These are phyloP conservation scores for Juncus effusus DNA, from an alignment of 176 grass and related monocot species.

Conservation along the genomic window DNA sequence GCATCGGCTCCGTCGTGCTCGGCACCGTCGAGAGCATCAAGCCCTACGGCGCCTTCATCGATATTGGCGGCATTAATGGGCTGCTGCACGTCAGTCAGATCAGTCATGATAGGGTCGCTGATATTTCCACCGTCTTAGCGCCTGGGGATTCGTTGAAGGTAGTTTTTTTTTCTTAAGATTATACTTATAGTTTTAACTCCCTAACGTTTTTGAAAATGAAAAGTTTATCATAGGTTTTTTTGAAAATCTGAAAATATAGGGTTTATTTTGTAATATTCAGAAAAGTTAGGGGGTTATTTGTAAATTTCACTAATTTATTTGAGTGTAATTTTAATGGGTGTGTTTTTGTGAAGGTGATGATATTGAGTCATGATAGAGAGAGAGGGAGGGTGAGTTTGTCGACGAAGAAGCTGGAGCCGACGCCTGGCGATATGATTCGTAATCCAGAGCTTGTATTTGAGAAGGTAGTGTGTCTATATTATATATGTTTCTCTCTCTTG, in stretches of 20 bases:
- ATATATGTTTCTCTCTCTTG: neutral
- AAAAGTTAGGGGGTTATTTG: no score
- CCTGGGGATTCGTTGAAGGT: conserved; percentile 95
- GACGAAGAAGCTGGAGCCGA: conserved; percentile 93
- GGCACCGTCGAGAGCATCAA: conserved; percentile 93
- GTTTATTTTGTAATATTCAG: no score
- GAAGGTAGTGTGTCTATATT: conserved; percentile 38
- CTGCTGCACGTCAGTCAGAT: conserved; percentile 99
- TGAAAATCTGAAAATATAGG: no score
- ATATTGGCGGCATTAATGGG: conserved; percentile 94
- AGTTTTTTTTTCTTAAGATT: conserved; percentile 6
- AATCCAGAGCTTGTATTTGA: conserved; percentile 93
- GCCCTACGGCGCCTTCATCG: conserved; percentile 88
- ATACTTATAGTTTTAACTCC: conserved; percentile 10
- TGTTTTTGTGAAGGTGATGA: conserved; percentile 65
- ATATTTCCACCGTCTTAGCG: conserved; percentile 90
- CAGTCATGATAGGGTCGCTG: conserved; percentile 88
- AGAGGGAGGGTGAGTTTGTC: conserved; percentile 93
- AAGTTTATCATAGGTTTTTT: conserved; percentile 8
- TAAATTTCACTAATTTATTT: neutral
- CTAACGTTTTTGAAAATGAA: no score
- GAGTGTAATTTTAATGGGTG: neutral
- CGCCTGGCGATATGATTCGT: conserved; percentile 95
- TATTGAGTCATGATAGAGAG: conserved; percentile 94
- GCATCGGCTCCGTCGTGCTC: conserved; percentile 89